Percentiles rank a stretch among this genome's conserved stretches.
Conservation (phyloP, 768 basidiomycete genomes). For the Scleroderma bovista region DNA sequence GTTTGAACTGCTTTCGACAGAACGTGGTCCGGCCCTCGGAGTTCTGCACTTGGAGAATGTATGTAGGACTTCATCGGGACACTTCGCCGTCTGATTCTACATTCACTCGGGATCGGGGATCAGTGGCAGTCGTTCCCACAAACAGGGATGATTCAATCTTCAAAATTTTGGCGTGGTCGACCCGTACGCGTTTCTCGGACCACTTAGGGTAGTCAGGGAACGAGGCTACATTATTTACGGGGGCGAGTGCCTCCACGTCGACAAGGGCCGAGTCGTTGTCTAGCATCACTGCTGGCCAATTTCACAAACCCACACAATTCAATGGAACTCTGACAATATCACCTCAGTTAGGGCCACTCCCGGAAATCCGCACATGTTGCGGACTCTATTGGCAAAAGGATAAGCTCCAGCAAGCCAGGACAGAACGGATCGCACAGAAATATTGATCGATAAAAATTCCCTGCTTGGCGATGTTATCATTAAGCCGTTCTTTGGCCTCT, state of each 20-base stretch:
- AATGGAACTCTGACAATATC: not conserved
- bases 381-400: not conserved
- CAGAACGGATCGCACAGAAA: not conserved
- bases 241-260: not conserved
- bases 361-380: not conserved
- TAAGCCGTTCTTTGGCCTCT: not conserved
- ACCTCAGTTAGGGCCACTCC: not conserved
- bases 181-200: not conserved
- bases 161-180: not conserved
- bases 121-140: constrained; percentile 5
- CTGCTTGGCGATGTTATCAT: not conserved
- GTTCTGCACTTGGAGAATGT: not conserved
- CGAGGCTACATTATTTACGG: too few relatives aligned
- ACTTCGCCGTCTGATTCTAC: not conserved
- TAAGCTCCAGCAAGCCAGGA: not conserved
- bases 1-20: not conserved
- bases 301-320: not conserved
- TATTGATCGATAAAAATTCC: not conserved
- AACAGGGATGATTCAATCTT: constrained; percentile 5
- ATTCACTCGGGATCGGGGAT: too few relatives aligned
- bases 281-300: not conserved
- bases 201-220: too few relatives aligned
- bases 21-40: not conserved
- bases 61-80: not conserved
- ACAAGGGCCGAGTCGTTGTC: not conserved